Evolutionary conservation across 2,329 filamentous ascomycete species (phyloP).

Genomic region (Rhinocladiella similis): DNA sequence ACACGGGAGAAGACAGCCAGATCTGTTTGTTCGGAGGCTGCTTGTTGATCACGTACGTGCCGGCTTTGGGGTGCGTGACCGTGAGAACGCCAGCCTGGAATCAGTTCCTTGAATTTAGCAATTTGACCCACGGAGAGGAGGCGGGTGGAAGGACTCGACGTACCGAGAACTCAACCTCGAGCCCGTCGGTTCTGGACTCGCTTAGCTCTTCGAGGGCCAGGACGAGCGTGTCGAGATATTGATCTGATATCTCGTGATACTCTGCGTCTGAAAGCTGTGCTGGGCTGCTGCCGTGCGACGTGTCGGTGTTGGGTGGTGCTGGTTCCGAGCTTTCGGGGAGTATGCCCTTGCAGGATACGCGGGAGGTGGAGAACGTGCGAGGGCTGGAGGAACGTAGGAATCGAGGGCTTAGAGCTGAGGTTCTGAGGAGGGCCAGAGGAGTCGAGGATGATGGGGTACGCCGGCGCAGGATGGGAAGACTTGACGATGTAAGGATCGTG

Average conservation of each 20-base stretch:
- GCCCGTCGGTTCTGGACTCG: slow-evolving; percentile 64
- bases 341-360: slow-evolving; percentile 49
- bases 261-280: slow-evolving; percentile 67
- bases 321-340: slow-evolving; percentile 62
- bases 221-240: slow-evolving; percentile 65
- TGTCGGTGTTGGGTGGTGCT: slow-evolving; percentile 39
- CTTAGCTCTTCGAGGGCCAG: slow-evolving; percentile 68
- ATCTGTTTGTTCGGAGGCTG: slow-evolving; percentile 97
- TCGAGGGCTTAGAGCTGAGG: not conserved
- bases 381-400: not conserved
- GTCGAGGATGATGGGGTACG: slow-evolving; percentile 2
- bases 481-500: not conserved
- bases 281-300: slow-evolving; percentile 49
- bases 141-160: slow-evolving; percentile 31
- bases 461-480: not conserved
- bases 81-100: slow-evolving; percentile 80
- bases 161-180: slow-evolving; percentile 90
- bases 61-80: slow-evolving; percentile 63
- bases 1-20: slow-evolving; percentile 89
- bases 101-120: no score
- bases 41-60: slow-evolving; percentile 95
- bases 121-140: no score
- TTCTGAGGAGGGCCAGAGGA: not conserved
- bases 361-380: slow-evolving; percentile 13
- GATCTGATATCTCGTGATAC: slow-evolving; percentile 77